These are phyloP conservation scores for Pichia inconspicua DNA, from an alignment of 1,139 yeast species.

Conservation along the genomic window DNA sequence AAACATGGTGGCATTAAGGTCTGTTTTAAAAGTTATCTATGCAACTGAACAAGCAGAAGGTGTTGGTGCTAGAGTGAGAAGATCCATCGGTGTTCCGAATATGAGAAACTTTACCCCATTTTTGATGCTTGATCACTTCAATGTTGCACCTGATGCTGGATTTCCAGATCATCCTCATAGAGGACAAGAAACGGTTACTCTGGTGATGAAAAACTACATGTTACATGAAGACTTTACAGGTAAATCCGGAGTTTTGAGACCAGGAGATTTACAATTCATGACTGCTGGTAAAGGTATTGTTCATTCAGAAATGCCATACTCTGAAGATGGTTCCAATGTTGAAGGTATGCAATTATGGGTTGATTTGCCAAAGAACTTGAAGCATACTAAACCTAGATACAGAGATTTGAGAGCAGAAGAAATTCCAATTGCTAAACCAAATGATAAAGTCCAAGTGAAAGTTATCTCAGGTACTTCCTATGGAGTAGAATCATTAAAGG, in stretches of 20 bases:
- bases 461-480: constrained; percentile 74
- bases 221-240: constrained; percentile 95
- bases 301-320: constrained; percentile 77
- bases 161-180: constrained; percentile 93
- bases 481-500: constrained; percentile 66
- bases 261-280: constrained; percentile 92
- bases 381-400: constrained; percentile 68
- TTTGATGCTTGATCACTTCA: constrained; percentile 76
- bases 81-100: constrained; percentile 66
- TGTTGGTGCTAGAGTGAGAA: constrained; percentile 75
- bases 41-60: constrained; percentile 81
- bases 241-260: constrained; percentile 61
- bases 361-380: constrained; percentile 67
- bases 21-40: constrained; percentile 50
- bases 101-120: constrained; percentile 77
- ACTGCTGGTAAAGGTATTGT: constrained; percentile 89
- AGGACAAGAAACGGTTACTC: constrained; percentile 85
- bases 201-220: constrained; percentile 63
- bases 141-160: constrained; percentile 47
- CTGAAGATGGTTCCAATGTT: constrained; percentile 50
- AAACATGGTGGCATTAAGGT: constrained; percentile 30
- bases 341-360: constrained; percentile 89
- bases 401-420: constrained; percentile 68
- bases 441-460: constrained; percentile 58
- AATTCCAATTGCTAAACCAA: constrained; percentile 61